A percentile compares a stretch with the other conserved stretches of the same genome.
These are phyloP conservation scores for Aspergillus piperis DNA, from an alignment of 2,329 filamentous ascomycete genomes.

Conservation along the genomic window DNA sequence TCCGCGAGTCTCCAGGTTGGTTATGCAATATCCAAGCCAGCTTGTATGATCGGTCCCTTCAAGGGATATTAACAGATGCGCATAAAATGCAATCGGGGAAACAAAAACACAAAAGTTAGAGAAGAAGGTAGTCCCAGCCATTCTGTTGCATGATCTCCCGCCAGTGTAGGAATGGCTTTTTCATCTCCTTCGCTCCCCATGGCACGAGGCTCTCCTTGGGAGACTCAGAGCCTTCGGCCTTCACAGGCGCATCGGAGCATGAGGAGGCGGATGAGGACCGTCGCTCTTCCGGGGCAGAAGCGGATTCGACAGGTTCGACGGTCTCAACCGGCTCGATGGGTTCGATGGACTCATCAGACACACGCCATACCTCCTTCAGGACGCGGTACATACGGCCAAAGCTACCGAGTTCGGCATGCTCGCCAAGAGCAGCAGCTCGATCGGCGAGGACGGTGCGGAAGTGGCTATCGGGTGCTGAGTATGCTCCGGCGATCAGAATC, in stretches of 20 bases:
- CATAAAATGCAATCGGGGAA: constrained; percentile 18
- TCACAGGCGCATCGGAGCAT: constrained; percentile 16
- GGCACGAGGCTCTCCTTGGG: constrained; percentile 10
- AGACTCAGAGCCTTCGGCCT: constrained; percentile 24
- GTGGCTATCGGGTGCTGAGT: constrained; percentile 68
- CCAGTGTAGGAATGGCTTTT: constrained; percentile 78
- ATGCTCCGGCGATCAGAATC: constrained; percentile 80
- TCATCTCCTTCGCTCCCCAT: constrained; percentile 24
- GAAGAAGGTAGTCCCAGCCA: constrained; percentile 89
- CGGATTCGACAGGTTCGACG: constrained; percentile 55
- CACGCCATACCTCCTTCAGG: constrained; percentile 77
- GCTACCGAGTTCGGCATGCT: constrained; percentile 75
- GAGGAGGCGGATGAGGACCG: constrained; percentile 9
- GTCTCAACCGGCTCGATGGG: constrained; percentile 48
- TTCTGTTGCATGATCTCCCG: constrained; percentile 89
- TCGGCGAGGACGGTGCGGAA: constrained; percentile 80
- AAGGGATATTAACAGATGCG: constrained; percentile 17
- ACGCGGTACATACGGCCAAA: constrained; percentile 81
- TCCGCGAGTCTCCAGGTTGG: constrained; percentile 11
- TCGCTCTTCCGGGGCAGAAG: constrained; percentile 11
- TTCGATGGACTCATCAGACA: constrained; percentile 62
- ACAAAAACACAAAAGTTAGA: constrained; percentile 59
- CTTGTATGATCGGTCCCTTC: constrained; percentile 22
- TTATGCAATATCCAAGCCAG: constrained; percentile 21
- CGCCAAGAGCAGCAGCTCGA: constrained; percentile 72